A percentile compares a stretch with the other conserved stretches of the same genome.
These are phyloP conservation scores for Lentinula aciculospora DNA, from an alignment of 768 basidiomycete genomes.

Conservation along the genomic window DNA sequence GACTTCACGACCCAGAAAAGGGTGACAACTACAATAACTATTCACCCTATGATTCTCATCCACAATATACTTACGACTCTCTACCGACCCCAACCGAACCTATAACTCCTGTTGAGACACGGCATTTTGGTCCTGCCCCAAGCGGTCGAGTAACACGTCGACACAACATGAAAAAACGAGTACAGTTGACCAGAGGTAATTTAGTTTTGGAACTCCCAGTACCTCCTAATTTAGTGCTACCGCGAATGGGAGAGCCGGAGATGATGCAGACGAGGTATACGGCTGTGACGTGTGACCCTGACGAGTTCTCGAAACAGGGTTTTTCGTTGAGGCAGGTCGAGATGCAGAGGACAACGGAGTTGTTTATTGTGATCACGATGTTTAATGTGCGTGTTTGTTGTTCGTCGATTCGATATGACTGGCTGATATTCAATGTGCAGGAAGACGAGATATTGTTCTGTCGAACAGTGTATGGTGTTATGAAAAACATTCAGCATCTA, in stretches of 20 bases:
- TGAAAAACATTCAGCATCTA: constrained; percentile 78
- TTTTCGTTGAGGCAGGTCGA: constrained; percentile 86
- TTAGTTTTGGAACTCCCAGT: constrained; percentile 81
- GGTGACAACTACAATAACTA: constrained; percentile 17
- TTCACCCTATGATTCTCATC: constrained; percentile 13
- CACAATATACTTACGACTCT: constrained; percentile 18
- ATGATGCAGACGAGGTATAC: constrained; percentile 75
- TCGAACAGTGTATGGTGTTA: constrained; percentile 91
- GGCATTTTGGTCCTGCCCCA: constrained; percentile 88
- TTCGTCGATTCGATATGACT: background rate
- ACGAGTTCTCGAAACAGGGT: constrained; percentile 80
- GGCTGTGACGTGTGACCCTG: constrained; percentile 90
- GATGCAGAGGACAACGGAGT: constrained; percentile 73
- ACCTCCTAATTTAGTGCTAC: constrained; percentile 78
- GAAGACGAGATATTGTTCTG: constrained; percentile 90
- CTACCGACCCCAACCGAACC: constrained; percentile 12
- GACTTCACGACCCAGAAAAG: constrained; percentile 36
- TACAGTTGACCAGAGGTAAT: constrained; percentile 83
- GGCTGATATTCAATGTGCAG: constrained; percentile 29
- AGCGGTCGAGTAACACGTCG: constrained; percentile 71
- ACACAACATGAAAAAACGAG: constrained; percentile 71
- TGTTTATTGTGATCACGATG: constrained; percentile 96
- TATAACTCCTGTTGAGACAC: constrained; percentile 38
- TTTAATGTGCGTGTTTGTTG: constrained; percentile 71
- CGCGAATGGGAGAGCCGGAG: constrained; percentile 64